Evolutionary conservation across 257 asterid genomes (phyloP), one percentile per base, ranked within the genome.

Genomic region (Verbena officinalis): DNA sequence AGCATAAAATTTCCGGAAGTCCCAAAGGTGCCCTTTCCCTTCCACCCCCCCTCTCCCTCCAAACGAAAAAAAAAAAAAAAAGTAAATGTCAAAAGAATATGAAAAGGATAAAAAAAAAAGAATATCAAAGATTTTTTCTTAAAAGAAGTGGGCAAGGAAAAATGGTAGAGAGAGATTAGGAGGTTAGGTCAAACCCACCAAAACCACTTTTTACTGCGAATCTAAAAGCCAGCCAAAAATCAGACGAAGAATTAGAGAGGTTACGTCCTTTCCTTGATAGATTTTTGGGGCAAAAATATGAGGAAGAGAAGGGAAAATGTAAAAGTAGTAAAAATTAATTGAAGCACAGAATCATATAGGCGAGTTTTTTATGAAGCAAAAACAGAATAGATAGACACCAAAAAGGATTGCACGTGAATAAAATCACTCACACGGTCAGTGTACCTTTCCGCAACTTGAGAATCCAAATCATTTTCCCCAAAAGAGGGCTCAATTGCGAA

Each of bases 391-490:
- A n/a, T n/a, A n/a, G n/a, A n/a, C n/a, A n/a, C n/a, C n/a, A n/a
- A n/a, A n/a, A n/a, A n/a, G n/a, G n/a, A n/a, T n/a, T n/a, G n/a
- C n/a, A n/a, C n/a, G n/a, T n/a, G n/a, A n/a, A n/a, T n/a, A n/a
- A n/a, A n/a, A n/a, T n/a, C n/a, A n/a, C n/a, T n/a, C n/a, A n/a
- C n/a, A 42, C 3, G 4, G 15, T n/a, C n/a, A 53, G 30, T 3
- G 16, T 78, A 84, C 95, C 86, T 78, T 62, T 68, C 83, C 55
- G 72, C 63, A 33, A 34, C 80, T 71, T 78, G 70, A 55, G 36
- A 65, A 14, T 75, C 85, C 76, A 68, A 71, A 72, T 56, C 54
- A 59, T 72, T 78, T 39, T 79, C 90, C 50, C 87, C 89, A 79
- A 73, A 79, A 2, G 89, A 78, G 43, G 75, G 73, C 50, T 77